These are phyloP conservation scores for Delonix regia DNA, from an alignment of 306 rosid species.

Conservation along the genomic window DNA sequence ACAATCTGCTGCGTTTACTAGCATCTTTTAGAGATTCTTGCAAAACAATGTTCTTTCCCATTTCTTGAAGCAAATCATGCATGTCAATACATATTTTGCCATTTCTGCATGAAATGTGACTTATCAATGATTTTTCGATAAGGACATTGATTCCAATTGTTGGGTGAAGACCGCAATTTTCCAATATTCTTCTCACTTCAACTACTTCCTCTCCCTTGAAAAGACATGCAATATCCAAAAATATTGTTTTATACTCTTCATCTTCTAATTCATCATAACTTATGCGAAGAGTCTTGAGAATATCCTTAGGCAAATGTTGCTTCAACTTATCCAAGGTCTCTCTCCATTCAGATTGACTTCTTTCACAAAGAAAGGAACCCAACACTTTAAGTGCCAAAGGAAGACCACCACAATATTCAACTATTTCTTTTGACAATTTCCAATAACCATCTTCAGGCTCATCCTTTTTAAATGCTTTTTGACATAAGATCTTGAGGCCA, in stretches of 20 bases:
- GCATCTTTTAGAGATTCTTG: slow-evolving; percentile 3
- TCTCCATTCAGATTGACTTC: neutral
- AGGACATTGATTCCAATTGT: slow-evolving; percentile 1
- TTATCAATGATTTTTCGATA: neutral
- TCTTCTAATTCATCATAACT: slow-evolving; percentile 14
- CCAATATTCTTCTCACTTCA: neutral
- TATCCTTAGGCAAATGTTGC: neutral
- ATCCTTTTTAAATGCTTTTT: neutral
- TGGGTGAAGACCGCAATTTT: slow-evolving; percentile 19
- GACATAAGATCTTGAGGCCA: neutral
- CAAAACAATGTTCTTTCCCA: slow-evolving; percentile 1
- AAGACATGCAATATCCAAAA: slow-evolving; percentile 28
- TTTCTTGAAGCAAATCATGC: slow-evolving; percentile 16
- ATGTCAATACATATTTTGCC: neutral
- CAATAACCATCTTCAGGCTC: neutral
- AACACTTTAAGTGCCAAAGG: slow-evolving; percentile 10
- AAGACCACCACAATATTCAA: no score
- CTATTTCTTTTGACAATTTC: neutral
- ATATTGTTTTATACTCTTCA: neutral
- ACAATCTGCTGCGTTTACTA: neutral
- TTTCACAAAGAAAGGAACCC: neutral
- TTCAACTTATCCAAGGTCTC: neutral
- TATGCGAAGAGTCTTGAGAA: neutral
- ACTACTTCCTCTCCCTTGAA: neutral
- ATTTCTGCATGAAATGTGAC: neutral